Evolutionary conservation across 2,329 filamentous ascomycete species (phyloP).

Genomic region (Elsinoe arachidis): DNA sequence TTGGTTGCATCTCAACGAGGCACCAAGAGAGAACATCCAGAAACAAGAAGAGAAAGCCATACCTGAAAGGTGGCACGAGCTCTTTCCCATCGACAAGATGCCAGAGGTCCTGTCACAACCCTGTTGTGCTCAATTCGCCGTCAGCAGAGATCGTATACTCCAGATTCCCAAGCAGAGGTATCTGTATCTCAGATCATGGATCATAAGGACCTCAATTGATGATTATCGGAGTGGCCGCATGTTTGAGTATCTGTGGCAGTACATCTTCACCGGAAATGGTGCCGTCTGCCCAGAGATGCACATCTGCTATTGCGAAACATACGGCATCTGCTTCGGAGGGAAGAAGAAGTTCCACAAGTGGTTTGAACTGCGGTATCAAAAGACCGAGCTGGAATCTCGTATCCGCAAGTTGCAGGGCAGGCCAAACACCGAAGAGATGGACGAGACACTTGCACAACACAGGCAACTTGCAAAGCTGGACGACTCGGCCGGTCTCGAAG

Average conservation of each 20-base stretch:
- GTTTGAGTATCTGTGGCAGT: constrained; percentile 59
- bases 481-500: background rate
- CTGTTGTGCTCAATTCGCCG: constrained; percentile 57
- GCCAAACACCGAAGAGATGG: background rate
- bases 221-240: constrained; percentile 51
- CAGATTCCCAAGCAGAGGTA: constrained; percentile 46
- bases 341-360: constrained; percentile 42
- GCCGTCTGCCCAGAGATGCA: constrained; percentile 45
- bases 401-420: constrained; percentile 1
- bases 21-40: constrained; percentile 25
- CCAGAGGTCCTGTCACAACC: constrained; percentile 49
- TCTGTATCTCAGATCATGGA: constrained; percentile 52
- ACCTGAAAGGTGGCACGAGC: constrained; percentile 37
- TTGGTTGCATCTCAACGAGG: constrained; percentile 42
- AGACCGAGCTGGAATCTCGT: background rate
- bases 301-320: constrained; percentile 56
- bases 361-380: constrained; percentile 35
- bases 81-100: constrained; percentile 41
- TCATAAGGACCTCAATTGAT: constrained; percentile 47
- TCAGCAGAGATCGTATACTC: constrained; percentile 49
- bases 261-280: constrained; percentile 47
- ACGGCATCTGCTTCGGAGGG: constrained; percentile 52
- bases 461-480: background rate
- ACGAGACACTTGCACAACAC: background rate
- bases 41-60: constrained; percentile 39